These are phyloP conservation scores for Ogataea thermomethanolica DNA, from an alignment of 805 yeast genomes.

Conservation along the genomic window DNA sequence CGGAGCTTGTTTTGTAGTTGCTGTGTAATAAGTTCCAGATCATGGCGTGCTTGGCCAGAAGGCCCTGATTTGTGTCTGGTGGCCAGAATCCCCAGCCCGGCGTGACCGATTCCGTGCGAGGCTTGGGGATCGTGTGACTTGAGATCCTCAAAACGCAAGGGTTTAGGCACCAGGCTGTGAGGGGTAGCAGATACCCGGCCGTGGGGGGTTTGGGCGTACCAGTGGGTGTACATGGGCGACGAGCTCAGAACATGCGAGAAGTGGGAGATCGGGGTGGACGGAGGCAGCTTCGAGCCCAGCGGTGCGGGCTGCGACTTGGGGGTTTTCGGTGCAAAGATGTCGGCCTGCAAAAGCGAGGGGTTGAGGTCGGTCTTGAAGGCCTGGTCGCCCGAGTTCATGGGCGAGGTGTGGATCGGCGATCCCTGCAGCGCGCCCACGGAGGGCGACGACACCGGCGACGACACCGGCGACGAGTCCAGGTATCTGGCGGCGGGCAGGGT, in stretches of 20 bases:
- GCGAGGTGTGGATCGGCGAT: constrained; percentile 32
- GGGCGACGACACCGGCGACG: constrained; percentile 17
- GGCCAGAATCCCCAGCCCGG: constrained; percentile 9
- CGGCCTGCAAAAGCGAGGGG: constrained; percentile 24
- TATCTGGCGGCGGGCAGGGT: background rate
- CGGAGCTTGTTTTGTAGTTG: constrained; percentile 16
- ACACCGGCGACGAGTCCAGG: constrained; percentile 19
- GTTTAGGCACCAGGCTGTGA: constrained; percentile 21
- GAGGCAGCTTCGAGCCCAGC: constrained; percentile 1
- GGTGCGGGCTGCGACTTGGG: constrained; percentile 5
- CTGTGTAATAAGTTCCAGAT: constrained; percentile 14
- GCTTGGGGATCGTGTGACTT: constrained; percentile 2
- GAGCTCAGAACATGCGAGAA: constrained; percentile 33
- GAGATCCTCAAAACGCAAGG: constrained; percentile 24
- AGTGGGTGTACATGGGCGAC: constrained; percentile 34
- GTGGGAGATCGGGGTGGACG: constrained; percentile 31
- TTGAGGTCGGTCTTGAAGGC: constrained; percentile 21
- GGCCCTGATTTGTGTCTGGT: constrained; percentile 3
- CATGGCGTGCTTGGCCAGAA: constrained; percentile 2
- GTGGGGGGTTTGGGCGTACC: constrained; percentile 31
- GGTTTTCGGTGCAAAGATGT: constrained; percentile 7
- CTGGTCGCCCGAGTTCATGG: constrained; percentile 17
- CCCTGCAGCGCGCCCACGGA: constrained; percentile 13
- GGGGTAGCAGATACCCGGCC: constrained; percentile 18
- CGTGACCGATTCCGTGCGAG: background rate